phyloP scores from a whole-genome alignment of 2,329 filamentous ascomycete genomes.

The Coniella vitis region DNA sequence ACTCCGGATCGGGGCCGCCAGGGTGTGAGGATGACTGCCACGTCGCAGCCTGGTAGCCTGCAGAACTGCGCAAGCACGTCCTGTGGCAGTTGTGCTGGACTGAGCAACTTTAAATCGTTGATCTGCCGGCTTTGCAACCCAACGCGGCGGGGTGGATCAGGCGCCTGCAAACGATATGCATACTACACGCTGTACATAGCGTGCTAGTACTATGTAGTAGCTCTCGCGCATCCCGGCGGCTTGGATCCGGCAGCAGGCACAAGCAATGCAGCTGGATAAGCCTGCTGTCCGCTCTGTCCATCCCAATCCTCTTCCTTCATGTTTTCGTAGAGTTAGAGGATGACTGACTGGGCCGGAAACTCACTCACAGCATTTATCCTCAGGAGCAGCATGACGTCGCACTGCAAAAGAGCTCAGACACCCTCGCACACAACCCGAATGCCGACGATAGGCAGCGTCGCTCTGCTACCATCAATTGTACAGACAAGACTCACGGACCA shows the following conservation, averaged over 20 bases:
- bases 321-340: slow-evolving; percentile 4
- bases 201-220: not conserved
- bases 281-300: slow-evolving; percentile 3
- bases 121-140: slow-evolving; percentile 6
- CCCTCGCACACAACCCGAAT: too few species aligned
- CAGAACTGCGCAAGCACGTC: not conserved
- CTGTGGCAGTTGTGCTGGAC: not conserved
- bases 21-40: not conserved
- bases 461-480: too few species aligned
- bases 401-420: too few species aligned
- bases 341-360: not conserved
- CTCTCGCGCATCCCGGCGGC: slow-evolving; percentile 12
- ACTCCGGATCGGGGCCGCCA: not conserved
- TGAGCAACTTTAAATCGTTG: not conserved
- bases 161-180: slow-evolving; percentile 3
- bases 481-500: not conserved
- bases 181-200: too few species aligned
- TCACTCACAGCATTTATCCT: too few species aligned
- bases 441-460: too few species aligned
- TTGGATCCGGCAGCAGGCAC: slow-evolving; percentile 14
- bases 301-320: slow-evolving; percentile 3
- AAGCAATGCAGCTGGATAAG: slow-evolving; percentile 1
- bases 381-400: too few species aligned
- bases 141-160: slow-evolving; percentile 3
- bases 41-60: not conserved